Conservation (phyloP, 805 yeast genomes). For the Pichia membranifaciens region DNA sequence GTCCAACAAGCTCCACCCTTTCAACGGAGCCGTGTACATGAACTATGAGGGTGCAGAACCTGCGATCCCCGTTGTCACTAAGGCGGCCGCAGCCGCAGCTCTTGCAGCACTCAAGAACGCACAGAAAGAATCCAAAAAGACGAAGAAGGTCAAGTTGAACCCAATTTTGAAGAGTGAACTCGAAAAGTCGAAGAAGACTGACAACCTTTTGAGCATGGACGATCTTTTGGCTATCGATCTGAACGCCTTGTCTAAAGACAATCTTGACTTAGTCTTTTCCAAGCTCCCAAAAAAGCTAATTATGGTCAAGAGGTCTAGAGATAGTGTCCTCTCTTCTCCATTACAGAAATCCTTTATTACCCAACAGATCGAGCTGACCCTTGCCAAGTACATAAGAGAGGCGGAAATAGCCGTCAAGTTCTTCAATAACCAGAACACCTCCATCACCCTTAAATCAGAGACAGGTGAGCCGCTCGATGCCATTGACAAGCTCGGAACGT, state of each 20-base stretch:
- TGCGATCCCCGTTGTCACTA: constrained; percentile 28
- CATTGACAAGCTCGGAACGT: constrained; percentile 21
- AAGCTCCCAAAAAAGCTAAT: constrained; percentile 26
- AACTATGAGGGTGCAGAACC: constrained; percentile 28
- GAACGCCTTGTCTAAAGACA: constrained; percentile 17
- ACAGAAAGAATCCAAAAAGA: constrained; percentile 8
- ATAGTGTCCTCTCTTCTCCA: constrained; percentile 16
- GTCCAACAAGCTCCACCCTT: constrained; percentile 70
- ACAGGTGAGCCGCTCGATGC: constrained; percentile 14
- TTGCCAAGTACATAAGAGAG: constrained; percentile 13
- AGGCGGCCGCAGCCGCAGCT: constrained; percentile 13
- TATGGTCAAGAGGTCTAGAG: constrained; percentile 22
- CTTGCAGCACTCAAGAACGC: constrained; percentile 13
- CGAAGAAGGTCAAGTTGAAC: constrained; percentile 8
- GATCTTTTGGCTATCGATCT: constrained; percentile 24
- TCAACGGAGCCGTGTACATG: constrained; percentile 72
- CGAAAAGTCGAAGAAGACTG: constrained; percentile 1
- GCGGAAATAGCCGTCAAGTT: constrained; percentile 18
- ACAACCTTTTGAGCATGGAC: constrained; percentile 21
- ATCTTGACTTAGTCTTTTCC: constrained; percentile 19
- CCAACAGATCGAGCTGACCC: constrained; percentile 10
- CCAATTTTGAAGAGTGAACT: constrained; percentile 10
- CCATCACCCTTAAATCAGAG: constrained; percentile 15
- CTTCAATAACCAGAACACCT: constrained; percentile 18
- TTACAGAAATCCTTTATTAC: constrained; percentile 5